Evolutionary conservation across 495 filamentous ascomycete genomes (phyloP).

Genomic region (Penicillium verhagenii): DNA sequence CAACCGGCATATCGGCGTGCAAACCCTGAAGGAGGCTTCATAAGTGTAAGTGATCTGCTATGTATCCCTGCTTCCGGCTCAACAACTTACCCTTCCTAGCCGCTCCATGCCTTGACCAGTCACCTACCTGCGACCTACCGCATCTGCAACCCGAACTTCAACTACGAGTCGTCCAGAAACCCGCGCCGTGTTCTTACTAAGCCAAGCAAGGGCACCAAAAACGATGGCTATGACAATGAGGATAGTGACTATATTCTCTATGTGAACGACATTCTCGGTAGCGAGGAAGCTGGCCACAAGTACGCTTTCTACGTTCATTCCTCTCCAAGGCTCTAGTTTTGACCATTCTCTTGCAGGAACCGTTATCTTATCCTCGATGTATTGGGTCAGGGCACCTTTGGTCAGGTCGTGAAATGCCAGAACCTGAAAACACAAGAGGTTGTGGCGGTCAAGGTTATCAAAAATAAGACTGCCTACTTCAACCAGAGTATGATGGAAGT

Average conservation of each 20-base stretch:
- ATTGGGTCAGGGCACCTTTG: conserved; percentile 96
- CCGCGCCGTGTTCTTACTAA: conserved; percentile 97
- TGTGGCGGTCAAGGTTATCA: conserved; percentile 98
- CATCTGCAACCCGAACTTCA: conserved; percentile 97
- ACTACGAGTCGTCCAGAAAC: conserved; percentile 99
- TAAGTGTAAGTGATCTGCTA: conserved; percentile 69
- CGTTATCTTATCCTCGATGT: conserved; percentile 98
- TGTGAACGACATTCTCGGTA: conserved; percentile 97
- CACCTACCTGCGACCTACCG: conserved; percentile 94
- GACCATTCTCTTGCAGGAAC: conserved; percentile 58
- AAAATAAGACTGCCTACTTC: conserved; percentile 98
- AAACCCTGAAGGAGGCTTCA: conserved; percentile 97
- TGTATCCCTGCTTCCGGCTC: not conserved
- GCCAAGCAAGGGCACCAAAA: conserved; percentile 97
- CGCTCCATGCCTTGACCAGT: conserved; percentile 91
- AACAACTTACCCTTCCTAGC: conserved; percentile 50
- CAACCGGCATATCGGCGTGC: conserved; percentile 92
- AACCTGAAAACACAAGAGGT: conserved; percentile 98
- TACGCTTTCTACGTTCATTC: conserved; percentile 38
- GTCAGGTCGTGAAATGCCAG: conserved; percentile 99
- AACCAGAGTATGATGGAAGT: conserved; percentile 99
- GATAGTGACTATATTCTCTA: conserved; percentile 99
- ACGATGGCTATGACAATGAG: conserved; percentile 98
- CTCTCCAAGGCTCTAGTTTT: not conserved
- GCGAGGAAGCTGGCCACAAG: conserved; percentile 97